phyloP scores from a whole-genome alignment of 1,284 basidiomycete species.

The Ganoderma boninense region DNA sequence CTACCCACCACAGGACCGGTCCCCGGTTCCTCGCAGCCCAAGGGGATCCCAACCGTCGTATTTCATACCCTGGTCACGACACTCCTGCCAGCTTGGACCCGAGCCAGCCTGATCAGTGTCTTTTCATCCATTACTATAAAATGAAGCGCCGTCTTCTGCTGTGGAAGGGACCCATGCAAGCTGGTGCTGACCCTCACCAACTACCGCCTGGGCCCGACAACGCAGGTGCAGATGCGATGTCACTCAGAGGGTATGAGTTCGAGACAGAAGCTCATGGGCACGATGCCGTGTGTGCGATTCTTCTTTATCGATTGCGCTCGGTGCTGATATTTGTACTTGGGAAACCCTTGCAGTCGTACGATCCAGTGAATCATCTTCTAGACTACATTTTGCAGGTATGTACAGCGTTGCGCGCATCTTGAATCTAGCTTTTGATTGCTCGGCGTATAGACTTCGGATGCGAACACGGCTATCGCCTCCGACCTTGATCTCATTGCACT shows the following conservation, averaged over 20 bases:
- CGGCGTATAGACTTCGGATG: neutral
- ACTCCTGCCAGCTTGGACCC: neutral
- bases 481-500: slow-evolving; percentile 8
- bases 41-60: neutral
- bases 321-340: neutral
- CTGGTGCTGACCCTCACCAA: slow-evolving; percentile 30
- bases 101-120: slow-evolving; percentile 22
- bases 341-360: neutral
- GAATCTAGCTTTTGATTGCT: neutral
- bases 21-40: neutral
- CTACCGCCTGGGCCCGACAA: slow-evolving; percentile 12
- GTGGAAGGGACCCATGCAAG: slow-evolving; percentile 23
- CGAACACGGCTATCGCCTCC: neutral
- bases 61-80: slow-evolving; percentile 1
- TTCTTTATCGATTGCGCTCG: neutral
- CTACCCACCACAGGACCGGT: slow-evolving; percentile 1
- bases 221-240: neutral
- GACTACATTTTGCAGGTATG: slow-evolving; percentile 19
- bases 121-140: slow-evolving; percentile 37
- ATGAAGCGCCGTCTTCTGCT: slow-evolving; percentile 27
- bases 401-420: neutral
- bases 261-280: slow-evolving; percentile 3
- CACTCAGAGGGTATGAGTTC: neutral
- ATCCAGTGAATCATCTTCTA: slow-evolving; percentile 17
- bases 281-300: neutral